Percentiles rank a stretch among this genome's conserved stretches.
phyloP scores from a whole-genome alignment of 2,329 filamentous ascomycete species.

The Alternaria gansuensis region DNA sequence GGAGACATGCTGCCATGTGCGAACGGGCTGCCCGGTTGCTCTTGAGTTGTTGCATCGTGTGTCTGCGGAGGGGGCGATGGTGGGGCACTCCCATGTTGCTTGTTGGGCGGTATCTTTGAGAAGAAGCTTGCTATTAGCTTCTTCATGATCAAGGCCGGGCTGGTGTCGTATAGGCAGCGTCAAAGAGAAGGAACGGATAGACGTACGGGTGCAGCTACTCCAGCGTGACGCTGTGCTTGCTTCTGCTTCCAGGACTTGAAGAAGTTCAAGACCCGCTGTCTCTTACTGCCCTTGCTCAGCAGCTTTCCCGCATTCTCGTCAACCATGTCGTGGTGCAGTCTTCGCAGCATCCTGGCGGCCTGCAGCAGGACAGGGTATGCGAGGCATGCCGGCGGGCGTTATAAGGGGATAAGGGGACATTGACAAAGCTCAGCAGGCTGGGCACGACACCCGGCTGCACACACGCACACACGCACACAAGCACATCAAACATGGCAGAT shows the following conservation, averaged over 20 bases:
- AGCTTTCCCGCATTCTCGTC: conserved; percentile 32
- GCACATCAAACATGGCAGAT: conserved; percentile 44
- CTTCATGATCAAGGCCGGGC: conserved; percentile 8
- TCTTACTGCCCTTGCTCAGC: conserved; percentile 42
- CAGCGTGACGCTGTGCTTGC: conserved; percentile 27
- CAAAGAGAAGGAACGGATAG: conserved; percentile 10
- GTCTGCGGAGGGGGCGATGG: conserved; percentile 31
- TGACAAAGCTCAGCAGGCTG: conserved; percentile 37
- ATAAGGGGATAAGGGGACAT: conserved; percentile 29
- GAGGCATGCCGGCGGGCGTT: conserved; percentile 36
- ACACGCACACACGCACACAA: conserved; percentile 26
- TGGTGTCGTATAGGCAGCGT: conserved; percentile 2
- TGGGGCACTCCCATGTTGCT: conserved; percentile 16
- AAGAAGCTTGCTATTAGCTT: conserved; percentile 30
- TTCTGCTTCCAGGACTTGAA: conserved; percentile 42
- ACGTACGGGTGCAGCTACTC: conserved; percentile 32
- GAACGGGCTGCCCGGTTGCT: conserved; percentile 25
- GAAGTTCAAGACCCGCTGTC: conserved; percentile 45
- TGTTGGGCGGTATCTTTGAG: conserved; percentile 29
- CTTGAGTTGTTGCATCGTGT: conserved; percentile 14
- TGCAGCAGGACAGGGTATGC: conserved; percentile 21
- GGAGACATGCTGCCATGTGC: conserved; percentile 22
- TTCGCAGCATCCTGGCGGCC: conserved; percentile 43
- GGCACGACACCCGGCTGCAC: conserved; percentile 22
- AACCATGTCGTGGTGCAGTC: conserved; percentile 34